Base-by-base conservation (phyloP, 768 basidiomycete species). In the Fomitopsis pulvina region DNA sequence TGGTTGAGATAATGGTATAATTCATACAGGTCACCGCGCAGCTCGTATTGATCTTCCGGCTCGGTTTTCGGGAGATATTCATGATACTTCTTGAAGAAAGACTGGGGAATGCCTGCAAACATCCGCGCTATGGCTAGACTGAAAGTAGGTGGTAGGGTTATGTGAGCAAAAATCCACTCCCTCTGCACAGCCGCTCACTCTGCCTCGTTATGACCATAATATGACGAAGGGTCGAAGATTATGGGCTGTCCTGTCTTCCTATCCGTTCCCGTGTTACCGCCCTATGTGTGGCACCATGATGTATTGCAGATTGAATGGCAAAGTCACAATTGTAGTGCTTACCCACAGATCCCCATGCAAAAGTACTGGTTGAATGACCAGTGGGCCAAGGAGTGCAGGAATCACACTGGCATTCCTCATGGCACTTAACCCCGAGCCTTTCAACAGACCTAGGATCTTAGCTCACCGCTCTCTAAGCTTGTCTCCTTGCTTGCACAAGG, bases 341-440 rank as follows among this genome's bases (percentile, higher is more conserved):
- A 85, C 87, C 87, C 88, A 91, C 29, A 90, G 71, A 61, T 90
- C 88, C 1, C 88, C 88, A 54, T 91, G 88, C 9, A 89, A 62
- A 20, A 89, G 72, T 2, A 82, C 85, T 1, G 88, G 88, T 37
- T 78, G 64, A 26, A 87, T 72, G 10, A 64, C 62, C 46, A 90
- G 66, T 1, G 73, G 65, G 14, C 75, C 74, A 37, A 91, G 74
- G 22, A 91, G 69, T 56, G 75, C 76, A 1, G 88, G 86, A 58
- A 90, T 81, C n/a, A 84, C 82, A 43, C 87, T 90, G 59, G 5
- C 5, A 20, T n/a, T 29, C 25, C 3, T 27, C 10, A 11, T 25
- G 30, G 47, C 22, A 32, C 29, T 21, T 37, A 20, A 20, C 1
- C 12, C 25, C 39, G 48, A 22, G 20, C 3, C 14, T 4, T 1